Conservation (phyloP, 2,329 filamentous ascomycete genomes). For the Venturia asperata region DNA sequence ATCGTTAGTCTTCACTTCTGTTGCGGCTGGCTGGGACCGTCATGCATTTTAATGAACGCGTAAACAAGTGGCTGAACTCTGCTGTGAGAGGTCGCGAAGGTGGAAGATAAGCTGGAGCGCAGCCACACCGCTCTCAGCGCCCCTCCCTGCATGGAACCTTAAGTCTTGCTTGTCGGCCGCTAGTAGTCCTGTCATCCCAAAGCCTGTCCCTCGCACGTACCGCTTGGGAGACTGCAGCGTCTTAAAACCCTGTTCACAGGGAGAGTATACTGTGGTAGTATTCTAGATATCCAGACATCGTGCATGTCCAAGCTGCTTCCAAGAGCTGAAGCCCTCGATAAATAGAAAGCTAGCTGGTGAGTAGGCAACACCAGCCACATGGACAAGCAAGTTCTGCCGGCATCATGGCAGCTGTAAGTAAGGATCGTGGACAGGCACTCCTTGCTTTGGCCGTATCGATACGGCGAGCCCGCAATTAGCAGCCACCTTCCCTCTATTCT, state of each 20-base stretch:
- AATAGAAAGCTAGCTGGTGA: neutral
- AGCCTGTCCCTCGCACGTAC: neutral
- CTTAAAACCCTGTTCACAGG: neutral
- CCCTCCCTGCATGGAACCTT: too few species aligned
- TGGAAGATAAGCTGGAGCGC: neutral
- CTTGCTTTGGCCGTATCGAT: neutral
- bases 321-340: neutral
- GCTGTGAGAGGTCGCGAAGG: neutral
- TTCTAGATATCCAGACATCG: neutral
- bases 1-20: neutral
- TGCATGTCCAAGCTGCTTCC: neutral
- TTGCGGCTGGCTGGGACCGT: neutral
- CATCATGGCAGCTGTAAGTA: conserved; percentile 7
- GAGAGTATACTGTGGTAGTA: too few species aligned
- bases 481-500: neutral
- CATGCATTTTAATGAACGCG: neutral
- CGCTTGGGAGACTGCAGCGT: neutral
- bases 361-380: neutral
- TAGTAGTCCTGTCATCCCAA: conserved; percentile 9
- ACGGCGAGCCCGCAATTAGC: neutral
- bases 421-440: neutral
- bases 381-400: neutral
- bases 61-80: conserved; percentile 8
- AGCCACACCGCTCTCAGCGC: conserved; percentile 7
- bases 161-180: neutral